These are phyloP conservation scores for Lentinus tigrinus DNA, from an alignment of 768 basidiomycete species.

Conservation along the genomic window DNA sequence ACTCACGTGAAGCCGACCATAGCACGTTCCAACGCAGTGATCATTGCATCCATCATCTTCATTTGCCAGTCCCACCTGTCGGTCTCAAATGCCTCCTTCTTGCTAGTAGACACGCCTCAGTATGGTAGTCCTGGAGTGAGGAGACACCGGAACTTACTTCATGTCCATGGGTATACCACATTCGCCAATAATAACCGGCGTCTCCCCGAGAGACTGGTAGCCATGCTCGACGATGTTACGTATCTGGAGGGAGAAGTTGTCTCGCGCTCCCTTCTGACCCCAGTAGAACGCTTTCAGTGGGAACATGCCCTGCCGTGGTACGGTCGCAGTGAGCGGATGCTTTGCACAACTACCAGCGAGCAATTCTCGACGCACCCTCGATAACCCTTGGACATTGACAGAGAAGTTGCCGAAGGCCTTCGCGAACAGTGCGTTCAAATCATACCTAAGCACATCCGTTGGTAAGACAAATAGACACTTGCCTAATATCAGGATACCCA, in stretches of 20 bases:
- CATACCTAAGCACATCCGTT: conserved; percentile 63
- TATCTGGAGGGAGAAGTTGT: conserved; percentile 84
- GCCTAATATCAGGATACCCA: conserved; percentile 26
- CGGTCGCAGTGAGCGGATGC: conserved; percentile 9
- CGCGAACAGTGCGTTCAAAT: conserved; percentile 81
- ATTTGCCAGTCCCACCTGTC: conserved; percentile 81
- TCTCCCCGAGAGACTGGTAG: conserved; percentile 71
- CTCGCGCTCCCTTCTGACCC: conserved; percentile 77
- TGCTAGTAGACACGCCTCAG: conserved; percentile 39
- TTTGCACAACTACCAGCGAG: neutral
- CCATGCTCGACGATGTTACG: conserved; percentile 71
- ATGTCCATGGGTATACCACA: conserved; percentile 96
- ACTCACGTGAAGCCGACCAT: conserved; percentile 86
- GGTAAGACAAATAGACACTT: conserved; percentile 28
- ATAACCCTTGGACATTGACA: conserved; percentile 91
- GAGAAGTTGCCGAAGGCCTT: conserved; percentile 85
- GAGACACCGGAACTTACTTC: conserved; percentile 58
- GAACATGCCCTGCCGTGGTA: conserved; percentile 72
- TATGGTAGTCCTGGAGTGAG: neutral
- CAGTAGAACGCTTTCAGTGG: conserved; percentile 79
- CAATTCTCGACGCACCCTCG: conserved; percentile 53
- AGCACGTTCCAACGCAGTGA: conserved; percentile 75
- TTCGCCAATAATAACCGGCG: conserved; percentile 86
- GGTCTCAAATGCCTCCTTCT: conserved; percentile 65
- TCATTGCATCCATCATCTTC: conserved; percentile 93